Base-by-base conservation (phyloP, 2,329 filamentous ascomycete species). In the Fusarium falciforme region DNA sequence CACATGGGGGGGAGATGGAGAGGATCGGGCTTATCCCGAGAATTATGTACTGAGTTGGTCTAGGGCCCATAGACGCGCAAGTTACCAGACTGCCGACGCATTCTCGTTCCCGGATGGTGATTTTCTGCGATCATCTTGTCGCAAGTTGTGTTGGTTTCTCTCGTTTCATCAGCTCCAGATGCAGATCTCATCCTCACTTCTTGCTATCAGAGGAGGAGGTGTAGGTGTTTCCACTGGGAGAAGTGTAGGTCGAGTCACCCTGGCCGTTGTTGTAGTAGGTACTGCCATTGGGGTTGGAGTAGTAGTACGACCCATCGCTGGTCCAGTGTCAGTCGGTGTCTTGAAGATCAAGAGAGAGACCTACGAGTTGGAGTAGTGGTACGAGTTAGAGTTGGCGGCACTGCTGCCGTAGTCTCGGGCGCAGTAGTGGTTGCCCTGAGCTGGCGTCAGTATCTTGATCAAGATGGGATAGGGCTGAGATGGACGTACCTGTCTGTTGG, bases 261-360 rank as follows among this genome's bases (percentile, higher is more conserved):
- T 80, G 79, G 52, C 91, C 90, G 74, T 86, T 81, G 82, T 93
- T 92, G 86, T 93, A 84, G 84, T 94, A 94, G 42, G 89, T 92
- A 78, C 89, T 92, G 16, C 91, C 90, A 72, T 92, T 88, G 54
- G 90, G 83, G 83, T 93, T 94, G 79, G 87, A 89, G 83, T 93
- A 94, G 84, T 94, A 93, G 86, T 94, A 94, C 2, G 90, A 93
- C 40, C 91, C 91, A 75, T 93, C 78, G 25, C 87, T 89, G 10
- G 31, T 29, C 16, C 16, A n/a, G 9, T 8, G 42, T 61, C 2
- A 66, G 31, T 27, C n/a, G 9, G 3, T 52, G 5, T 9, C 4
- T 14, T 36, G 11, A 8, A 3, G 20, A 5, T 22, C 16, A 17
- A 29, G 12, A 49, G 9, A 4, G 11, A 42, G 25, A 80, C 86